These are phyloP conservation scores for Candida sphagnicola DNA, from an alignment of 805 yeast genomes.

Conservation along the genomic window DNA sequence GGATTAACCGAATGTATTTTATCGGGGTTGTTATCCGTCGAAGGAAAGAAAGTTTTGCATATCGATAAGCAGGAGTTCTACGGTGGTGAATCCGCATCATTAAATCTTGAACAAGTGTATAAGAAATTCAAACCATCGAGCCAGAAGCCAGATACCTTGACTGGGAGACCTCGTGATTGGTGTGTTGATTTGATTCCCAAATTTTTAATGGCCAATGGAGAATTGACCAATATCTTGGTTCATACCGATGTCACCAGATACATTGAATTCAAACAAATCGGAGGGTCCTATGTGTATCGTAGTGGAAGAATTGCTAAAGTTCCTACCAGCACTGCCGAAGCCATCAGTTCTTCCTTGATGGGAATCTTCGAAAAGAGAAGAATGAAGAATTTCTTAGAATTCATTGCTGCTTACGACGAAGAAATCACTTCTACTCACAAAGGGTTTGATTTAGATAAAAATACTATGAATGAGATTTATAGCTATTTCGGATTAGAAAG, in stretches of 20 bases:
- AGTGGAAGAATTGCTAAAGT: conserved; percentile 91
- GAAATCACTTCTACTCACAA: conserved; percentile 78
- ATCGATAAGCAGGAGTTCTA: conserved; percentile 95
- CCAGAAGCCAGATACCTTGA: conserved; percentile 61
- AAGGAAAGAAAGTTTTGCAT: conserved; percentile 95
- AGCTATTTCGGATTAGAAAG: conserved; percentile 84
- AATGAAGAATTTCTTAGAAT: conserved; percentile 88
- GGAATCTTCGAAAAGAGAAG: conserved; percentile 95
- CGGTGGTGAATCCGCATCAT: conserved; percentile 89
- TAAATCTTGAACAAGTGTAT: conserved; percentile 67
- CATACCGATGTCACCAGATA: conserved; percentile 96
- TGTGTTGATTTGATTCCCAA: conserved; percentile 96
- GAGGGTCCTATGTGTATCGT: conserved; percentile 93
- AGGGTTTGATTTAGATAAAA: conserved; percentile 78
- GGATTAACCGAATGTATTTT: conserved; percentile 97
- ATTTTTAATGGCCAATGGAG: conserved; percentile 96
- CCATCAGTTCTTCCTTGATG: conserved; percentile 86
- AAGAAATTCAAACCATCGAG: conserved; percentile 77
- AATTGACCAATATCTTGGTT: conserved; percentile 88
- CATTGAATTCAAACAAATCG: conserved; percentile 92
- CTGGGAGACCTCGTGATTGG: conserved; percentile 96
- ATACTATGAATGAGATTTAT: conserved; percentile 89
- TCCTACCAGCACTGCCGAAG: conserved; percentile 89
- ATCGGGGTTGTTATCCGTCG: conserved; percentile 92
- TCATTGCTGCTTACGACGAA: conserved; percentile 76